phyloP scores from a whole-genome alignment of 495 filamentous ascomycete species.

The Talaromyces nanjingensis region DNA sequence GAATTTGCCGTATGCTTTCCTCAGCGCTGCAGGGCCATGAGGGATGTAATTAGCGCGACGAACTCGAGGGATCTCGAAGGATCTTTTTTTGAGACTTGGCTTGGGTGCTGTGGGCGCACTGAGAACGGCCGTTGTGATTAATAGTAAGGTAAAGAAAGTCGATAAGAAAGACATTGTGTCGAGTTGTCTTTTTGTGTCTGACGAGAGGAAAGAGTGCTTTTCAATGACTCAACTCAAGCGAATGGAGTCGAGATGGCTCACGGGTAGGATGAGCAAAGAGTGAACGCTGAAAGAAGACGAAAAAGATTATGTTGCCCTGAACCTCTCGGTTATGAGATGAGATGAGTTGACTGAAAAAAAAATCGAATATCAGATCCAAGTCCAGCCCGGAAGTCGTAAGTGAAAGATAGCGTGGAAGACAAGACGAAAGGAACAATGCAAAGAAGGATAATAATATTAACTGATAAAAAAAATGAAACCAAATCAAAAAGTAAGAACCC shows the following conservation, averaged over 20 bases:
- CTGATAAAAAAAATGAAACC: conserved; percentile 3
- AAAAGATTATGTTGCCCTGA: not conserved
- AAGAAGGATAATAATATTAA: not conserved
- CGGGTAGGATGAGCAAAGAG: not conserved
- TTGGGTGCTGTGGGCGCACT: conserved; percentile 22
- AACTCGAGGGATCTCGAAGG: conserved; percentile 55
- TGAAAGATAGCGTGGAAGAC: conserved; percentile 12
- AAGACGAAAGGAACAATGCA: conserved; percentile 15
- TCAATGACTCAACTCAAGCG: conserved; percentile 8
- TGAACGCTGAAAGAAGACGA: not conserved
- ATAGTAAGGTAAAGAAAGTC: not conserved
- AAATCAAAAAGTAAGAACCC: conserved; percentile 14
- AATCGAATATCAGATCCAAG: conserved; percentile 10
- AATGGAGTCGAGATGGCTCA: not conserved
- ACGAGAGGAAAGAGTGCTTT: conserved; percentile 6
- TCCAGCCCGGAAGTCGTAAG: conserved; percentile 17
- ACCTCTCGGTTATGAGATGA: not conserved
- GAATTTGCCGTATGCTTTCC: conserved; percentile 60
- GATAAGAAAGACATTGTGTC: conserved; percentile 4
- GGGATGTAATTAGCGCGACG: conserved; percentile 44
- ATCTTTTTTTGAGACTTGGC: conserved; percentile 25
- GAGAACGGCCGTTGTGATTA: conserved; percentile 18
- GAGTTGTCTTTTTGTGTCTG: not conserved
- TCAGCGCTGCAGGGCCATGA: conserved; percentile 49
- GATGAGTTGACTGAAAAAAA: not conserved